phyloP scores from a whole-genome alignment of 345 rosid species.

The Populus simonii region DNA sequence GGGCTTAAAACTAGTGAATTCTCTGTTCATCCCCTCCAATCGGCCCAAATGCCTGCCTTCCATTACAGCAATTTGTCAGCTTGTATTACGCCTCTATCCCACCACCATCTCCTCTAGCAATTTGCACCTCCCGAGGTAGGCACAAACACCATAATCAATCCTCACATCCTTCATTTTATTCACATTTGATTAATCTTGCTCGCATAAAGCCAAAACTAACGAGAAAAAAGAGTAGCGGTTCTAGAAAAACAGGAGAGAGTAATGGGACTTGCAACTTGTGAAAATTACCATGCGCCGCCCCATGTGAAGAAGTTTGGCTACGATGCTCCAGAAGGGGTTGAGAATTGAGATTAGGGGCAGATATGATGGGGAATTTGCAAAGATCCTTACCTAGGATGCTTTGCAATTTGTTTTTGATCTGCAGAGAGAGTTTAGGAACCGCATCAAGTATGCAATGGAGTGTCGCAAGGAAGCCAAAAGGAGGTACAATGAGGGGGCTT shows the following conservation, averaged over 20 bases:
- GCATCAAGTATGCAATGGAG: constrained; percentile 66
- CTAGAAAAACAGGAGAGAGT: background rate
- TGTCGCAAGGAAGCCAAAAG: constrained; percentile 65
- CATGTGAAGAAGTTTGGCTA: constrained; percentile 19
- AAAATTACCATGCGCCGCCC: background rate
- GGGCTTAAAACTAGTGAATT: too few species aligned
- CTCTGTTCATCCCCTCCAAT: too few species aligned
- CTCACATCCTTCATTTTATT: background rate
- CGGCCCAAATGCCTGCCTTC: too few species aligned
- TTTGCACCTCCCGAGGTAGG: constrained; percentile 13
- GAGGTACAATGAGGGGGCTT: constrained; percentile 49
- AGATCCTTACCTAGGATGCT: constrained; percentile 68
- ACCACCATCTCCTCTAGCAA: background rate
- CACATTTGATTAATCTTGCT: background rate
- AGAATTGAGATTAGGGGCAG: constrained; percentile 76
- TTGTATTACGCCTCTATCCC: background rate
- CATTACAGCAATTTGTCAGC: too few species aligned
- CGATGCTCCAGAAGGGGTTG: constrained; percentile 72
- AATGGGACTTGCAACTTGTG: constrained; percentile 3
- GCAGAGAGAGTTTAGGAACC: constrained; percentile 72
- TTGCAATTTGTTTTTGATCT: constrained; percentile 72
- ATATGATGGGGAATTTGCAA: constrained; percentile 56
- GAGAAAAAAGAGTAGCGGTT: background rate
- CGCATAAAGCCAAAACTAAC: constrained; percentile 3
- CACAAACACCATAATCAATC: constrained; percentile 12